Evolutionary conservation across 75 land plant species (phyloP).

Genomic region (Cupressus sempervirens): DNA sequence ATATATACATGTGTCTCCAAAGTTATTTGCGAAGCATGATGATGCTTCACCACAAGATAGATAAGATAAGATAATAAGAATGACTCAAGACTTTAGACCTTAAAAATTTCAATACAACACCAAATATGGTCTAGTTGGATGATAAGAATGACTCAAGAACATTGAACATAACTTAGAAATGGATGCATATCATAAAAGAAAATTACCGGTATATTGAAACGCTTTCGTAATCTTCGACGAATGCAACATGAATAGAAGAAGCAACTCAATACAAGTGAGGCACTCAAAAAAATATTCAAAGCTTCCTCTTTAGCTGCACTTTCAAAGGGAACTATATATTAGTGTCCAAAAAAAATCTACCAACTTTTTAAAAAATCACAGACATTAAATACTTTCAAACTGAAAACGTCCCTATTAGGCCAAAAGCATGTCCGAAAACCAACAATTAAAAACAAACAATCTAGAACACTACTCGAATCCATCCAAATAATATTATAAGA

Average conservation of each 20-base stretch:
- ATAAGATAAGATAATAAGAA: too few relatives aligned
- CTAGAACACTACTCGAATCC: not conserved
- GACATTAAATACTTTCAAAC: not conserved
- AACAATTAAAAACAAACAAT: not conserved
- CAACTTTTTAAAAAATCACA: not conserved
- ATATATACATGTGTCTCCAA: not conserved
- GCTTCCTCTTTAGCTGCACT: conserved; percentile 31
- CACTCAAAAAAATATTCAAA: conserved; percentile 26
- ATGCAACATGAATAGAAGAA: conserved; percentile 42
- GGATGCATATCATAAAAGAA: not conserved
- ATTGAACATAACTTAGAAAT: not conserved
- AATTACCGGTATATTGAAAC: conserved; percentile 36
- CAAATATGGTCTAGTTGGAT: not conserved
- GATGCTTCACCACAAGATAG: not conserved
- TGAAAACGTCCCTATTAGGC: not conserved
- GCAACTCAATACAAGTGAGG: conserved; percentile 33
- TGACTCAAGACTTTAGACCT: not conserved
- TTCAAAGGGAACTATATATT: conserved; percentile 3
- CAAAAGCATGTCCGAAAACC: not conserved
- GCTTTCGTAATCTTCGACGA: conserved; percentile 38
- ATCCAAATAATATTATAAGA: not conserved
- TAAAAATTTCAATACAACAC: not conserved
- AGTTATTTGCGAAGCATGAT: not conserved
- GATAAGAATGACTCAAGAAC: not conserved
- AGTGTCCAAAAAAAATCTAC: not conserved